Evolutionary conservation across 2,329 filamentous ascomycete species (phyloP).

Genomic region (Colletotrichum tropicicola): DNA sequence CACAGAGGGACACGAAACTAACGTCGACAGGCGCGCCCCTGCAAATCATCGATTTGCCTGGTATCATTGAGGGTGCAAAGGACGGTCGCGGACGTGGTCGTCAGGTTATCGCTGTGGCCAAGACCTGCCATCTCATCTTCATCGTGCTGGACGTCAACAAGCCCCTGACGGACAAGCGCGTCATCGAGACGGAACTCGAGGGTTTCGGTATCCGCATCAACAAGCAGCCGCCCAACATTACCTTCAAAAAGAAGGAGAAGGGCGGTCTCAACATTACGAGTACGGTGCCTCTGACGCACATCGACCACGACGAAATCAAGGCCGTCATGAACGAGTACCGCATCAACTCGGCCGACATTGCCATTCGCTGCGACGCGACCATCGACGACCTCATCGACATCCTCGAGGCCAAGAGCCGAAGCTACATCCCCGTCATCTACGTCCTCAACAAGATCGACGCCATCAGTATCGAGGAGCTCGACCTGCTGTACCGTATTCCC

Average conservation of each 20-base stretch:
- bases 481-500: conserved; percentile 94
- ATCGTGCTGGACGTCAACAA: conserved; percentile 99
- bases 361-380: conserved; percentile 96
- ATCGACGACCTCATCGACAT: conserved; percentile 97
- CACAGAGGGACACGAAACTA: background rate
- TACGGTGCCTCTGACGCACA: conserved; percentile 90
- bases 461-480: conserved; percentile 96
- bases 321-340: conserved; percentile 98
- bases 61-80: conserved; percentile 98
- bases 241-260: conserved; percentile 99
- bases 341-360: conserved; percentile 96
- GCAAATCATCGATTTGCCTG: conserved; percentile 97
- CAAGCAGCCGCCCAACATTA: conserved; percentile 95
- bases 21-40: conserved; percentile 78
- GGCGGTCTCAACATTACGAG: conserved; percentile 96
- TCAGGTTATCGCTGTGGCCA: conserved; percentile 98
- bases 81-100: conserved; percentile 97
- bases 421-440: conserved; percentile 99
- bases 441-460: conserved; percentile 99
- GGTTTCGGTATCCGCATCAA: conserved; percentile 98
- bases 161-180: conserved; percentile 92
- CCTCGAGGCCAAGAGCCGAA: conserved; percentile 91
- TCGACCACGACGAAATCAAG: conserved; percentile 95
- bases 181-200: conserved; percentile 95
- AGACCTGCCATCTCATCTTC: conserved; percentile 98